These are phyloP conservation scores for Ogataea populi-albae DNA, from an alignment of 805 yeast species.

Conservation along the genomic window DNA sequence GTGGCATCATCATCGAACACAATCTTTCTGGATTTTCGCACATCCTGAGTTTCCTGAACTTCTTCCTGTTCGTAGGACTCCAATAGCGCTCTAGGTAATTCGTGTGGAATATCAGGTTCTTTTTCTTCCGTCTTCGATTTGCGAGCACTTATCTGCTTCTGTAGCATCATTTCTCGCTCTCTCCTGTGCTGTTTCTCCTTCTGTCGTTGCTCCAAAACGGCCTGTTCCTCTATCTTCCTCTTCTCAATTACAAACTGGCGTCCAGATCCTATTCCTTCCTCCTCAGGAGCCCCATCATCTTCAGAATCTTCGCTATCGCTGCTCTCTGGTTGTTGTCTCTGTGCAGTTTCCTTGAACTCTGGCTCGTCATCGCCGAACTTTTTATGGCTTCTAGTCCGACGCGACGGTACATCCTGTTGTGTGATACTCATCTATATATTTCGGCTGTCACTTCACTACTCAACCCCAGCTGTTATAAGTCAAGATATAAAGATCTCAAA, in stretches of 20 bases:
- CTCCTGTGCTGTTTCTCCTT: slow-evolving; percentile 28
- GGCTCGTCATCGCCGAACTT: slow-evolving; percentile 13
- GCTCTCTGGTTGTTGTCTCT: too few relatives aligned
- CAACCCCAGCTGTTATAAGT: neutral
- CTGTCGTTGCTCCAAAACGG: slow-evolving; percentile 23
- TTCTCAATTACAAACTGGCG: slow-evolving; percentile 9
- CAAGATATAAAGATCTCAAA: neutral
- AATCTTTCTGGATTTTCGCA: slow-evolving; percentile 29
- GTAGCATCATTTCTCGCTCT: slow-evolving; percentile 34
- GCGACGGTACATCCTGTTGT: slow-evolving; percentile 9
- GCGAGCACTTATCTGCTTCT: slow-evolving; percentile 29
- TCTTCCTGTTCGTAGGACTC: slow-evolving; percentile 26
- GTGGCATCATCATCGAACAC: slow-evolving; percentile 31
- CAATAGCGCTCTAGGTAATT: slow-evolving; percentile 39
- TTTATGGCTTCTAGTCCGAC: slow-evolving; percentile 19
- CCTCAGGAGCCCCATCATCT: slow-evolving; percentile 50
- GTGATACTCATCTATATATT: neutral
- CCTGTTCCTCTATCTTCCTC: slow-evolving; percentile 25
- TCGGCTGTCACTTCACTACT: neutral
- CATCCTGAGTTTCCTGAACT: slow-evolving; percentile 2
- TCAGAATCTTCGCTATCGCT: slow-evolving; percentile 12
- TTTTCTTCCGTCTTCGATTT: slow-evolving; percentile 14
- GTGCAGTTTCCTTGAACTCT: slow-evolving; percentile 16
- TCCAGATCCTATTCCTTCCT: slow-evolving; percentile 32
- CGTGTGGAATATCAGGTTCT: slow-evolving; percentile 32